Evolutionary conservation across 805 yeast species (phyloP), one percentile per base, ranked within the genome.

Genomic region (Starmera caribaea): DNA sequence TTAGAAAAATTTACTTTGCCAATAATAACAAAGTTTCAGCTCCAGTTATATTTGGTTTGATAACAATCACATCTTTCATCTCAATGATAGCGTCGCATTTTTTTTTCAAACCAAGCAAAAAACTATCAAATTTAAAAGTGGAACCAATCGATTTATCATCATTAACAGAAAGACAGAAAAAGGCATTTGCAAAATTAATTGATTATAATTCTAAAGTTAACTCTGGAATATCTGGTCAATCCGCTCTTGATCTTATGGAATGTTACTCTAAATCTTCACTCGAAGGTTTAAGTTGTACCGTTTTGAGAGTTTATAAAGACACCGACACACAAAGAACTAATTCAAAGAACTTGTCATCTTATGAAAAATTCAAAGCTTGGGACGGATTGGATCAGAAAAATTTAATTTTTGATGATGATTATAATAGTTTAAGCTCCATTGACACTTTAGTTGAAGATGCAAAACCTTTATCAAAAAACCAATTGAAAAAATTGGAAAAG

Each of bases 281-380:
- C n/a, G n/a, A 34, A n/a, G 36, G 36, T 5, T n/a, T 34, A 12
- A 6, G 6, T 14, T 34, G 36, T 27, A 24, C 14, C 14, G 36
- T 34, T 5, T 15, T 34, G 12, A 34, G 36, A 34, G 36, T 34
- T 4, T 34, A 8, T 14, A 34, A 16, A 14, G 17, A 14, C 7
- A 10, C 9, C 8, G 14, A 14, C 8, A 17, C 17, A 24, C 3
- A 9, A 10, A 9, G 9, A 16, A 17, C 16, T 32, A 15, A 26
- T 13, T n/a, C 9, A 8, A 16, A 24, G 13, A 21, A 17, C 21
- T 5, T 9, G 10, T n/a, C 30, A 13, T 24, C 30, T 11, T 34
- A 34, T 34, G 36, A 34, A 24, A n/a, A 34, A 9, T 34, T 34
- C 4, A 34, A 34, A 34, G 36, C 36, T 26, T 34, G 36, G 36